Base-by-base conservation (phyloP, 306 rosid species). In the Casuarina glauca region DNA sequence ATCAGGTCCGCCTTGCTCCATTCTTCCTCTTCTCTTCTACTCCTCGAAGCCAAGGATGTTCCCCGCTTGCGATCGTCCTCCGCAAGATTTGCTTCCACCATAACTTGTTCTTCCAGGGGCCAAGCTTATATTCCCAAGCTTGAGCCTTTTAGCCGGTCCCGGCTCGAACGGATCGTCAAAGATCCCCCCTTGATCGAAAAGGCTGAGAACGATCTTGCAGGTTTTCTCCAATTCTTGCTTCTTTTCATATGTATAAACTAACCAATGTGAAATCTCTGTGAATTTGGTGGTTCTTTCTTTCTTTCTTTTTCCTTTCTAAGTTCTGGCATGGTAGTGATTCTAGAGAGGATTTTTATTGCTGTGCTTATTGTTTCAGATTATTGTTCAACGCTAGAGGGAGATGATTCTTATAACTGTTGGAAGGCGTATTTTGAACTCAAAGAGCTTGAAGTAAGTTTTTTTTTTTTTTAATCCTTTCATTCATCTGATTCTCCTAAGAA, bases 361-460 rank as follows among this genome's bases (percentile, higher is more conserved):
- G 67, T 15, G 53, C 10, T 39, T 16, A 13, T 38, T 46, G 70
- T 2, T 67, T 38, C 84, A 90, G 98, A 94, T 76, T 94, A 92
- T 43, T 94, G 98, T 80, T 89, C 90, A 4, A 85, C 90, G 58
- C 84, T 94, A 54, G 97, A 92, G 83, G 98, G 98, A 78, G 98
- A 94, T 19, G 86, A 92, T 55, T 92, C 89, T 13, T 91, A 90
- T 75, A 82, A 92, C 70, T 94, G 98, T 82, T 94, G 98, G 98
- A 91, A 90, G 75, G 97, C 93, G 9, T 94, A 92, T 81, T 90
- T 91, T 78, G 97, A 92, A 80, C 92, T 94, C 48, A 89, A 94
- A 53, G 98, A 94, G 76, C 89, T 94, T 4, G 89, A 89, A 80
- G 98, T 92, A 78, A 19, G 86, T 82, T 75, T 50, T 12, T 71